phyloP scores from a whole-genome alignment of 257 asterid genomes.

The Capsicum chinense region DNA sequence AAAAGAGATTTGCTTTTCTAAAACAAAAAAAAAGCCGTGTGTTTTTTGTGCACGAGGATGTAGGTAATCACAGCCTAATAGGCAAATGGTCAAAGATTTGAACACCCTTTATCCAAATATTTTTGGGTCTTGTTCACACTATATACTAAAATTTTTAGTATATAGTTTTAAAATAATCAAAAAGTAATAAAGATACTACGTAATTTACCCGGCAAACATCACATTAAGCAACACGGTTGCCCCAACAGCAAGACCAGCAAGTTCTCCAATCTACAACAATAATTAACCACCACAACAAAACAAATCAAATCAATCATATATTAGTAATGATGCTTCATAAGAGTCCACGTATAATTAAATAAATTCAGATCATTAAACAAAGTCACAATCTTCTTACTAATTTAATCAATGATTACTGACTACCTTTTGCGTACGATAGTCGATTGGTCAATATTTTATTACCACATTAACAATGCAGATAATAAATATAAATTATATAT shows the following conservation, averaged over 20 bases:
- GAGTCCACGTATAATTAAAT: not conserved
- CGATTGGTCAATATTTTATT: not conserved
- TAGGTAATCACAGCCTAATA: not conserved
- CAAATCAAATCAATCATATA: not conserved
- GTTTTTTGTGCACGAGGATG: constrained; percentile 11
- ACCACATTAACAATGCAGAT: not conserved
- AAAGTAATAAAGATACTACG: not conserved
- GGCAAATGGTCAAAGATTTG: not conserved
- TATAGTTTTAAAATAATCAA: not conserved
- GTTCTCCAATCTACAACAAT: constrained; percentile 57
- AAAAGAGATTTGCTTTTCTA: not conserved
- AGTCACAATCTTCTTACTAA: not conserved
- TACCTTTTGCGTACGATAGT: not conserved
- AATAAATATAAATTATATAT: not conserved
- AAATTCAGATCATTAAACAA: not conserved
- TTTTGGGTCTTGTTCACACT: not conserved
- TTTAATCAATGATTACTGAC: constrained; percentile 18
- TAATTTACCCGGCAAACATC: constrained; percentile 54
- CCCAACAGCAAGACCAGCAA: constrained; percentile 81
- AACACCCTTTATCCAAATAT: not conserved
- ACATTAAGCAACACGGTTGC: constrained; percentile 73
- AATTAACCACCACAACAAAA: not conserved
- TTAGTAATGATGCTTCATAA: not conserved
- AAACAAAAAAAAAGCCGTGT: not conserved
- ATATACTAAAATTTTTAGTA: not conserved